phyloP scores from a whole-genome alignment of 805 yeast species.

The Ogataea pignaliae region DNA sequence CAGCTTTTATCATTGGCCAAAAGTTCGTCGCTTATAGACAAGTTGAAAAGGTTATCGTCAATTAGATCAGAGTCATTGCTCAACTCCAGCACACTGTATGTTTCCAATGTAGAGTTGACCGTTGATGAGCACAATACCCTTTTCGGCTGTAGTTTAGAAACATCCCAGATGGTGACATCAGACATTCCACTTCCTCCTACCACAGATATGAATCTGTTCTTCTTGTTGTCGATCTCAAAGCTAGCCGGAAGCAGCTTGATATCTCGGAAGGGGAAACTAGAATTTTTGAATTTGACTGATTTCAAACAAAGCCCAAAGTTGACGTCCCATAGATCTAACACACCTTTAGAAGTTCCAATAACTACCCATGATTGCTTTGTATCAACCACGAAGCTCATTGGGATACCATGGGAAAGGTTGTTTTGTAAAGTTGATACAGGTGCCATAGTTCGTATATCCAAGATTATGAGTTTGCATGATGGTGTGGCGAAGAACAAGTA shows the following conservation, averaged over 20 bases:
- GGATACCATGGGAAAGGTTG: constrained; percentile 62
- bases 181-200: constrained; percentile 62
- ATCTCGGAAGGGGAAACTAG: constrained; percentile 42
- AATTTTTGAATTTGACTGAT: constrained; percentile 51
- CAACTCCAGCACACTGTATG: constrained; percentile 22
- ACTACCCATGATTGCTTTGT: constrained; percentile 55
- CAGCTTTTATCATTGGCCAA: constrained; percentile 20
- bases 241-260: constrained; percentile 41
- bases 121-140: constrained; percentile 23
- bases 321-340: constrained; percentile 77
- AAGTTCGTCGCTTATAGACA: constrained; percentile 7
- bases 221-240: constrained; percentile 30
- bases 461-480: constrained; percentile 41
- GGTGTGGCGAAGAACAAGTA: constrained; percentile 50
- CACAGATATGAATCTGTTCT: constrained; percentile 46
- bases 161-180: constrained; percentile 71
- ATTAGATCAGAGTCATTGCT: constrained; percentile 17
- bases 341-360: constrained; percentile 72
- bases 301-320: constrained; percentile 59
- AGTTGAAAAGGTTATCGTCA: constrained; percentile 19
- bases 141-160: constrained; percentile 55
- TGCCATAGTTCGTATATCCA: constrained; percentile 59
- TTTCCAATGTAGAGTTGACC: constrained; percentile 22
- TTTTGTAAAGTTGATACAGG: constrained; percentile 39
- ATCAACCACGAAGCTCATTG: constrained; percentile 57